Evolutionary conservation across 768 basidiomycete species (phyloP).

Genomic region (Fomitopsis serialis): DNA sequence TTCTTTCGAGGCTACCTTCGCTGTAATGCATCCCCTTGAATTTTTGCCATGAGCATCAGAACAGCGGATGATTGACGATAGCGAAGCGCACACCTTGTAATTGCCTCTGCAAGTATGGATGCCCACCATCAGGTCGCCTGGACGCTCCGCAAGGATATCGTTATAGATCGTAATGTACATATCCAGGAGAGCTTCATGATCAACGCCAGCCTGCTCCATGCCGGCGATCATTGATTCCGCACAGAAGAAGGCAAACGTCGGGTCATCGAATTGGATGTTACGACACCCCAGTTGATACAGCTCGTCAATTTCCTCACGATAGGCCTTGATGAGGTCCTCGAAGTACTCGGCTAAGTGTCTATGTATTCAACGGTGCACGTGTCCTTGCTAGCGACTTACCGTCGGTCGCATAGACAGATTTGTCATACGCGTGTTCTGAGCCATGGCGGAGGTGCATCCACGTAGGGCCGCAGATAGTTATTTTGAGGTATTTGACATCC

Average conservation of each 20-base stretch:
- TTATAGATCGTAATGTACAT: constrained; percentile 62
- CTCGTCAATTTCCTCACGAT: constrained; percentile 37
- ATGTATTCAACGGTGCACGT: not conserved
- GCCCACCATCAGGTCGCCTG: constrained; percentile 46
- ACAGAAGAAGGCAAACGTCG: constrained; percentile 56
- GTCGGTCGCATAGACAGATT: constrained; percentile 53
- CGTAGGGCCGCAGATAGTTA: constrained; percentile 64
- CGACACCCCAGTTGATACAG: constrained; percentile 39
- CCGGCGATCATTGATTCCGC: constrained; percentile 42
- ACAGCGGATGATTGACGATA: not conserved
- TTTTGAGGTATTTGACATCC: constrained; percentile 62
- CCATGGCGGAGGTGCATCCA: constrained; percentile 72
- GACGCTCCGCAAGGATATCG: constrained; percentile 42
- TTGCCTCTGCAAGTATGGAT: constrained; percentile 56
- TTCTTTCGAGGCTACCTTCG: constrained; percentile 52
- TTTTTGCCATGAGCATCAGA: not conserved
- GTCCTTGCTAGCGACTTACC: constrained; percentile 25
- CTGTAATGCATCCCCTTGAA: constrained; percentile 43
- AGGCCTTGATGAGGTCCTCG: constrained; percentile 40
- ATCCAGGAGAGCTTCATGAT: constrained; percentile 57
- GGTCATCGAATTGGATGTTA: constrained; percentile 43
- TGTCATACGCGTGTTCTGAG: constrained; percentile 47
- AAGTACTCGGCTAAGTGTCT: constrained; percentile 33
- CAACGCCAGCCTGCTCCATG: constrained; percentile 53
- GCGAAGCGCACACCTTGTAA: constrained; percentile 18